Percentiles rank a stretch among this genome's conserved stretches.
Conservation (phyloP, 1,284 basidiomycete genomes). For the Anthracocystis panici-leucophaei region DNA sequence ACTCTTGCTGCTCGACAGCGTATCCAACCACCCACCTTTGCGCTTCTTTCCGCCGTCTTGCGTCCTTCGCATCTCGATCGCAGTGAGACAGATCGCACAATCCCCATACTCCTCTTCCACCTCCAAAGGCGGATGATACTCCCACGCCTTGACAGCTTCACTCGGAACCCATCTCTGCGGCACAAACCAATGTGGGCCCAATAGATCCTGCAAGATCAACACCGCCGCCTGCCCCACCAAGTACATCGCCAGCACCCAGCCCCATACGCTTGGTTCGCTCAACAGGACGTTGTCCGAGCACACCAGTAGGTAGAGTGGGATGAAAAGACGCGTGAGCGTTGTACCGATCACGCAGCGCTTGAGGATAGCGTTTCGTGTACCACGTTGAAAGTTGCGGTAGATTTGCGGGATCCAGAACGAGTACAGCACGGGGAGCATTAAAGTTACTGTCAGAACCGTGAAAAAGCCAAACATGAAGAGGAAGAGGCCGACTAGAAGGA, state of each 20-base stretch:
- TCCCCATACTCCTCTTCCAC: slow-evolving; percentile 25
- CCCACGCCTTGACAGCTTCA: slow-evolving; percentile 22
- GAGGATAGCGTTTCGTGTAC: slow-evolving; percentile 78
- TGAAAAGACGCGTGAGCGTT: slow-evolving; percentile 78
- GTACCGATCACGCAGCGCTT: slow-evolving; percentile 83
- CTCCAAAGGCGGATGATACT: slow-evolving; percentile 38
- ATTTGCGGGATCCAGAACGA: slow-evolving; percentile 87
- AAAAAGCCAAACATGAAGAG: slow-evolving; percentile 37
- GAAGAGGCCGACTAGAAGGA: slow-evolving; percentile 23
- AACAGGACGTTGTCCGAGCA: slow-evolving; percentile 88
- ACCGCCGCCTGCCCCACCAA: slow-evolving; percentile 77
- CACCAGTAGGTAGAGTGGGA: slow-evolving; percentile 81
- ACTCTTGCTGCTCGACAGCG: background rate
- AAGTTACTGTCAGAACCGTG: slow-evolving; percentile 12
- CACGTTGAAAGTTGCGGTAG: slow-evolving; percentile 79
- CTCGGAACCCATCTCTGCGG: slow-evolving; percentile 67
- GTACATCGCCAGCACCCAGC: slow-evolving; percentile 76
- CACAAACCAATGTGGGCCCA: slow-evolving; percentile 87
- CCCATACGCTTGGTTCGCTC: slow-evolving; percentile 79
- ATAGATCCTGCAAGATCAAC: slow-evolving; percentile 79
- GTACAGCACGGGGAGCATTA: slow-evolving; percentile 80
- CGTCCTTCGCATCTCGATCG: slow-evolving; percentile 13
- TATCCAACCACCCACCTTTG: slow-evolving; percentile 2
- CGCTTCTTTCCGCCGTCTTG: too few relatives aligned
- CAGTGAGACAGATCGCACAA: slow-evolving; percentile 42